A percentile compares a stretch with the other conserved stretches of the same genome.
Evolutionary conservation across 306 rosid species (phyloP).

Genomic region (Vicia villosa): DNA sequence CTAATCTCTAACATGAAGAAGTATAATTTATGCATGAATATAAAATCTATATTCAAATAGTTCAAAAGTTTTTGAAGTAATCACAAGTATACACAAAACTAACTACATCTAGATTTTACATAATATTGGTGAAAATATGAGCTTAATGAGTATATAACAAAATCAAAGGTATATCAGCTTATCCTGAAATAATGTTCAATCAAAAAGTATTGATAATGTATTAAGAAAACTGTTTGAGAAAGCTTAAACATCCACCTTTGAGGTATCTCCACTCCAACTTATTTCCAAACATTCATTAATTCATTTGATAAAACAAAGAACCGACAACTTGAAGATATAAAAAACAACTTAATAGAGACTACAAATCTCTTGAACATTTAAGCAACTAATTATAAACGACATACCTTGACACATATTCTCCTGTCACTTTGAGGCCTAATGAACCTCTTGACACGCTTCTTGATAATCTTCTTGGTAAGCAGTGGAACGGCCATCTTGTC

Average conservation of each 20-base stretch:
- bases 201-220: not conserved
- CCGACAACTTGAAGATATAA: too few relatives aligned
- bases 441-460: conserved; percentile 66
- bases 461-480: conserved; percentile 60
- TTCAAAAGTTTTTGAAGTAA: not conserved
- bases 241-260: not conserved
- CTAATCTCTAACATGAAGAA: not conserved
- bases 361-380: not conserved
- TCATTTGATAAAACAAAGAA: not conserved
- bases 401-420: conserved; percentile 61
- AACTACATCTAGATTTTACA: not conserved
- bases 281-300: not conserved
- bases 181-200: not conserved
- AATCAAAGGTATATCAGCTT: too few relatives aligned
- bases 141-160: too few relatives aligned
- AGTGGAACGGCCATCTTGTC: conserved; percentile 62
- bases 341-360: too few relatives aligned
- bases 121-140: not conserved
- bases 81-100: not conserved
- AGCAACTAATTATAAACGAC: not conserved
- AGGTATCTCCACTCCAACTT: not conserved
- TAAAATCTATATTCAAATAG: not conserved
- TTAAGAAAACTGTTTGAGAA: not conserved
- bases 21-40: not conserved
- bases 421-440: conserved; percentile 65